A percentile compares a stretch with the other conserved stretches of the same genome.
phyloP scores from a whole-genome alignment of 306 rosid genomes.

The Coriaria nepalensis region DNA sequence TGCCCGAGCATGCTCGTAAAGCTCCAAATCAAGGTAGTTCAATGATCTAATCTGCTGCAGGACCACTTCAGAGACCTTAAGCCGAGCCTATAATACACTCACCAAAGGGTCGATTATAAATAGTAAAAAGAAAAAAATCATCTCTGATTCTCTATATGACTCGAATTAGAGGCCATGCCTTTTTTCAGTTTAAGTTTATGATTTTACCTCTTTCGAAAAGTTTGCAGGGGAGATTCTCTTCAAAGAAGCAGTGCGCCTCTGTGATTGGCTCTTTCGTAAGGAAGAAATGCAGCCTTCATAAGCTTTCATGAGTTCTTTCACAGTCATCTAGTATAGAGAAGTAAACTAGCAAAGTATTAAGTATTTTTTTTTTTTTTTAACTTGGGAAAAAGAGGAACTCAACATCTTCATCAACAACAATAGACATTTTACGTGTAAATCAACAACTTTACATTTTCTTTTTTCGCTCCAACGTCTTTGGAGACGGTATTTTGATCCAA shows the following conservation, averaged over 20 bases:
- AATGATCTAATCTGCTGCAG: conserved; percentile 49
- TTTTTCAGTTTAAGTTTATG: too few relatives aligned
- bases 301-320: conserved; percentile 52
- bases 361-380: too few relatives aligned
- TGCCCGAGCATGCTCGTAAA: conserved; percentile 53
- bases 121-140: conserved; percentile 6
- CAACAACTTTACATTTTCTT: conserved; percentile 37
- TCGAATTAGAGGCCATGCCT: too few relatives aligned
- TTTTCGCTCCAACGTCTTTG: conserved; percentile 36
- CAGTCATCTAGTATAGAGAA: conserved; percentile 60
- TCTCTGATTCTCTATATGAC: too few relatives aligned
- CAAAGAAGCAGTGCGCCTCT: conserved; percentile 50
- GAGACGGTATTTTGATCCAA: conserved; percentile 22
- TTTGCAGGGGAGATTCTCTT: conserved; percentile 73
- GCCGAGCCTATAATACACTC: conserved; percentile 57
- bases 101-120: neutral
- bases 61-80: conserved; percentile 40
- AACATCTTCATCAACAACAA: neutral
- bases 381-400: too few relatives aligned
- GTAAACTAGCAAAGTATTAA: conserved; percentile 13
- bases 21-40: conserved; percentile 82
- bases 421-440: too few relatives aligned
- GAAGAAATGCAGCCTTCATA: conserved; percentile 72
- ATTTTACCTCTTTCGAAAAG: conserved; percentile 62
- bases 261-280: conserved; percentile 51